These are phyloP conservation scores for Serendipita sp. DNA, from an alignment of 768 basidiomycete species.

Conservation along the genomic window DNA sequence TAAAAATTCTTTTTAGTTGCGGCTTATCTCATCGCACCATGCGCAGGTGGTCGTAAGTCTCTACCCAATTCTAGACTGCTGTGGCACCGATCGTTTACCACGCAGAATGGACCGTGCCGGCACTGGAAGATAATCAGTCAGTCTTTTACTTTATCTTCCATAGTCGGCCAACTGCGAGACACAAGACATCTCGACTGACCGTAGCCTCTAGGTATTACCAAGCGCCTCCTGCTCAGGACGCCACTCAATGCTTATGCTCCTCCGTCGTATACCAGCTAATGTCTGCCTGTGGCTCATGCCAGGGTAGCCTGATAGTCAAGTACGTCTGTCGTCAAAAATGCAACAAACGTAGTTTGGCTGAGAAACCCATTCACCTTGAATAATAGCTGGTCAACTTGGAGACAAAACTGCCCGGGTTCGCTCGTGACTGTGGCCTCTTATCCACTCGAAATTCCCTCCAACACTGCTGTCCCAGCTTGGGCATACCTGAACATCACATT, in stretches of 20 bases:
- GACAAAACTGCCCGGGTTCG: conserved; percentile 14
- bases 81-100: neutral
- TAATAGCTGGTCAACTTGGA: conserved; percentile 14
- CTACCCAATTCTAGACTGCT: neutral
- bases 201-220: neutral
- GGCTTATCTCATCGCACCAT: neutral
- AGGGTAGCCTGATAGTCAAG: conserved; percentile 27
- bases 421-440: conserved; percentile 22
- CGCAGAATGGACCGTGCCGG: conserved; percentile 1
- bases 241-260: conserved; percentile 33
- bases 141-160: neutral
- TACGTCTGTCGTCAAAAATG: conserved; percentile 13
- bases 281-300: conserved; percentile 43
- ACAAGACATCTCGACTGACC: neutral
- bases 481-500: conserved; percentile 41
- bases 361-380: neutral
- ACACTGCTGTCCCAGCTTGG: conserved; percentile 42
- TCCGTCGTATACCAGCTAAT: conserved; percentile 39
- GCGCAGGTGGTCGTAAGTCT: neutral
- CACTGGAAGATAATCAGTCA: neutral
- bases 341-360: no score
- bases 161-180: neutral
- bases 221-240: neutral
- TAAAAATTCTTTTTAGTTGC: neutral
- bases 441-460: conserved; percentile 31